Percentiles rank a stretch among this genome's conserved stretches.
Evolutionary conservation across 805 yeast genomes (phyloP).

Genomic region (Soucietia sequanensis): DNA sequence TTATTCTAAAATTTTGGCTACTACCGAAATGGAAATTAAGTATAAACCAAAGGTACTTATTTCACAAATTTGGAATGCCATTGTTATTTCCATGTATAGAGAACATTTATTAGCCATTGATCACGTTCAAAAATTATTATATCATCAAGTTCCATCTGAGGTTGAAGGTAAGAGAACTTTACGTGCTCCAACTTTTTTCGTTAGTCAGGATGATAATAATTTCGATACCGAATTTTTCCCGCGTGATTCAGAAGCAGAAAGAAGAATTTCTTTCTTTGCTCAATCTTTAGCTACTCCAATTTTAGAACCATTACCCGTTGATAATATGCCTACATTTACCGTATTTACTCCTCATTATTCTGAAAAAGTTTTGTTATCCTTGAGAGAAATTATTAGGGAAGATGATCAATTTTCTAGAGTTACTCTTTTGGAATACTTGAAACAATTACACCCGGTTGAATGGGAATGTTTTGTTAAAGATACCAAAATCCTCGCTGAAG

Average conservation of each 20-base stretch:
- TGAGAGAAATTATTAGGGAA: constrained; percentile 77
- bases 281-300: constrained; percentile 98
- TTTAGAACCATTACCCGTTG: constrained; percentile 98
- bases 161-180: constrained; percentile 97
- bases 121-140: constrained; percentile 94
- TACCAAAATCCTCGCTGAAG: constrained; percentile 54
- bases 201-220: constrained; percentile 93
- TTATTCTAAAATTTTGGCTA: constrained; percentile 95
- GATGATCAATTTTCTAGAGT: constrained; percentile 60
- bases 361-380: constrained; percentile 73
- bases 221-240: constrained; percentile 98
- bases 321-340: constrained; percentile 99
- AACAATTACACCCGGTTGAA: constrained; percentile 54
- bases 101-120: constrained; percentile 97
- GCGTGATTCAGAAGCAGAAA: constrained; percentile 95
- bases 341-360: constrained; percentile 85
- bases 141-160: constrained; percentile 98
- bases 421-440: constrained; percentile 54
- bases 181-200: constrained; percentile 98
- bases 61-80: constrained; percentile 99
- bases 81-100: constrained; percentile 98
- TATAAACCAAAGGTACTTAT: constrained; percentile 98
- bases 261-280: constrained; percentile 99
- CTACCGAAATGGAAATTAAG: constrained; percentile 98
- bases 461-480: constrained; percentile 59